Conservation (phyloP, 2,329 filamentous ascomycete species). For the Exophiala calicioides region DNA sequence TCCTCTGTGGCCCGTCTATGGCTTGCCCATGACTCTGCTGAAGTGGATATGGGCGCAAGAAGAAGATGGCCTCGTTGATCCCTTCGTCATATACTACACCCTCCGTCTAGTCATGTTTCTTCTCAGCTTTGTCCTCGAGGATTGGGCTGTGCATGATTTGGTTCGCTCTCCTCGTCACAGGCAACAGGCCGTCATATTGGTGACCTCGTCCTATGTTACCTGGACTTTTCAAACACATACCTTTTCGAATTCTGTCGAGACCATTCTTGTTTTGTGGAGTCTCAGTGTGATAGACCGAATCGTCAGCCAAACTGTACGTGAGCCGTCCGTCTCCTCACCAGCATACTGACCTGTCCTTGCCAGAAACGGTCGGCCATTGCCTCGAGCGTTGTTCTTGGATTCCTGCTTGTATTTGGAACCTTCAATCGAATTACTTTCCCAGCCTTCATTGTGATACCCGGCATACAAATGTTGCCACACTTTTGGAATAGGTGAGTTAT, state of each 20-base stretch:
- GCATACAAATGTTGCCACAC: slow-evolving; percentile 79
- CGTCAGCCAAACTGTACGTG: slow-evolving; percentile 70
- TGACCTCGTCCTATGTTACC: slow-evolving; percentile 95
- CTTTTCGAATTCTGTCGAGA: slow-evolving; percentile 97
- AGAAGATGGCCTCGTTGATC: slow-evolving; percentile 73
- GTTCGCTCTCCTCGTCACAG: slow-evolving; percentile 72
- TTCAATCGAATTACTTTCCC: slow-evolving; percentile 99
- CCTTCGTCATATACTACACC: slow-evolving; percentile 86
- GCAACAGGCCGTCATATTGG: slow-evolving; percentile 73
- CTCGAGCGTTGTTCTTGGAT: slow-evolving; percentile 75
- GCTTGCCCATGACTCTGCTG: slow-evolving; percentile 86
- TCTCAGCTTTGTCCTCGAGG: slow-evolving; percentile 92
- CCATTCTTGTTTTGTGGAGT: slow-evolving; percentile 87
- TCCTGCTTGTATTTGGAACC: slow-evolving; percentile 78
- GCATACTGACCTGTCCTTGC: slow-evolving; percentile 2
- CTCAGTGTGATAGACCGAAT: slow-evolving; percentile 89
- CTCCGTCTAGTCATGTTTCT: slow-evolving; percentile 89
- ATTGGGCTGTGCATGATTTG: slow-evolving; percentile 95
- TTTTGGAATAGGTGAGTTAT: slow-evolving; percentile 72
- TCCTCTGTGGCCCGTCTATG: slow-evolving; percentile 93
- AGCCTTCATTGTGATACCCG: slow-evolving; percentile 83
- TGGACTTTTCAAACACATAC: slow-evolving; percentile 99
- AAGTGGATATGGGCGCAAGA: slow-evolving; percentile 91
- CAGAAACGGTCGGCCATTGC: slow-evolving; percentile 74
- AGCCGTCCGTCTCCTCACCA: too few species aligned